Conservation (phyloP, 108 stramenopile species). For the Nitzschia sp. region DNA sequence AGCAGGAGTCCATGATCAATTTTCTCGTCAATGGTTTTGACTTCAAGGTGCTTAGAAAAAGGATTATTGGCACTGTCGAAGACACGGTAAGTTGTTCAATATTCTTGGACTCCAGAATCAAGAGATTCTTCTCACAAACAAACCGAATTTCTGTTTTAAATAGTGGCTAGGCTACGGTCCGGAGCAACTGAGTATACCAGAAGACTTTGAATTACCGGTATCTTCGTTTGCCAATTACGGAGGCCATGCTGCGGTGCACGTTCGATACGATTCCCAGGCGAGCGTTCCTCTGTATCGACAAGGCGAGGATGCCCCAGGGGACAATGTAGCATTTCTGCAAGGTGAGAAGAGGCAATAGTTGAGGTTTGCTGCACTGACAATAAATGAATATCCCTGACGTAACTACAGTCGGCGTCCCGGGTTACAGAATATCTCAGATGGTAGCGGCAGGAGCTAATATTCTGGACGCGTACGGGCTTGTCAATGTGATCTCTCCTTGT, state of each 20-base stretch:
- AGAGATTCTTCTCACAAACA: neutral
- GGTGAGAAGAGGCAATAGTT: conserved; percentile 21
- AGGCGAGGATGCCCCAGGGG: conserved; percentile 66
- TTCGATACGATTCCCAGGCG: conserved; percentile 67
- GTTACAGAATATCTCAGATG: conserved; percentile 83
- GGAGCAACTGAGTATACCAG: conserved; percentile 69
- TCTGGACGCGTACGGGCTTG: conserved; percentile 80
- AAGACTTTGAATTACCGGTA: conserved; percentile 63
- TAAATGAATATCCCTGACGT: neutral
- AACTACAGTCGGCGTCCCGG: conserved; percentile 67
- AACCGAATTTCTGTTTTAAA: neutral
- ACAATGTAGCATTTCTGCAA: conserved; percentile 80
- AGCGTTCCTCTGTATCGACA: conserved; percentile 52
- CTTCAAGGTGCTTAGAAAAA: conserved; percentile 37
- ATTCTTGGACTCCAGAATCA: neutral
- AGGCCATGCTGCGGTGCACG: conserved; percentile 76
- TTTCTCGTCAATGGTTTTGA: conserved; percentile 71
- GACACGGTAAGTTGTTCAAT: conserved; percentile 31
- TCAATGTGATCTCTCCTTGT: conserved; percentile 77
- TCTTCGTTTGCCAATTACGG: conserved; percentile 81
- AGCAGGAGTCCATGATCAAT: conserved; percentile 65
- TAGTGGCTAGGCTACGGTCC: conserved; percentile 87
- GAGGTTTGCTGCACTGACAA: neutral
- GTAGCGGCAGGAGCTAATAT: conserved; percentile 77
- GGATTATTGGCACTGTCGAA: conserved; percentile 38